Percentiles rank a stretch among this genome's conserved stretches.
Evolutionary conservation across 345 rosid genomes (phyloP).

Genomic region (Euphorbia peplus): DNA sequence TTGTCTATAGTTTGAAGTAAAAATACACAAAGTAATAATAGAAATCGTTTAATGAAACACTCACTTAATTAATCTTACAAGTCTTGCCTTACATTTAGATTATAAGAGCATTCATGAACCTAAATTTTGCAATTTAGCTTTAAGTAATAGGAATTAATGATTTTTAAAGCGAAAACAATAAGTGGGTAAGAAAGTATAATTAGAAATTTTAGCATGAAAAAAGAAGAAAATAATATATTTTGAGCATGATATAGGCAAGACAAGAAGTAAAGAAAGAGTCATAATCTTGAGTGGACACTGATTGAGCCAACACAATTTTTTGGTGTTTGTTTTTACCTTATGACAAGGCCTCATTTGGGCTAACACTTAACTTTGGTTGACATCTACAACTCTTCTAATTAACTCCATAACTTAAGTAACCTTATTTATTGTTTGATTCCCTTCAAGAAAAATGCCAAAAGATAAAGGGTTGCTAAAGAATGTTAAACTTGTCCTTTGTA

Average conservation of each 20-base stretch:
- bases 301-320: conserved; percentile 28
- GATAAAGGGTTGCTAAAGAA: neutral
- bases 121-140: neutral
- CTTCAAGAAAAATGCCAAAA: neutral
- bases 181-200: neutral
- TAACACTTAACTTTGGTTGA: conserved; percentile 11
- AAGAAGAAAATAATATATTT: neutral
- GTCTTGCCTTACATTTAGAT: neutral
- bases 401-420: conserved; percentile 4
- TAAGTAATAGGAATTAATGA: neutral
- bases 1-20: too few species aligned
- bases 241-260: conserved; percentile 42
- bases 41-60: too few species aligned
- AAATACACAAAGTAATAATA: too few species aligned
- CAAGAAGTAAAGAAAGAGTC: conserved; percentile 35
- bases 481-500: neutral
- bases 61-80: too few species aligned
- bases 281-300: conserved; percentile 36
- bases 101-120: neutral
- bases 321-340: conserved; percentile 20
- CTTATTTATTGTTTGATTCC: neutral
- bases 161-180: neutral
- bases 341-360: conserved; percentile 28
- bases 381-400: neutral
- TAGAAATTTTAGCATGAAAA: neutral